phyloP scores from a whole-genome alignment of 2,329 filamentous ascomycete genomes.

The Xylariaceae sp. region DNA sequence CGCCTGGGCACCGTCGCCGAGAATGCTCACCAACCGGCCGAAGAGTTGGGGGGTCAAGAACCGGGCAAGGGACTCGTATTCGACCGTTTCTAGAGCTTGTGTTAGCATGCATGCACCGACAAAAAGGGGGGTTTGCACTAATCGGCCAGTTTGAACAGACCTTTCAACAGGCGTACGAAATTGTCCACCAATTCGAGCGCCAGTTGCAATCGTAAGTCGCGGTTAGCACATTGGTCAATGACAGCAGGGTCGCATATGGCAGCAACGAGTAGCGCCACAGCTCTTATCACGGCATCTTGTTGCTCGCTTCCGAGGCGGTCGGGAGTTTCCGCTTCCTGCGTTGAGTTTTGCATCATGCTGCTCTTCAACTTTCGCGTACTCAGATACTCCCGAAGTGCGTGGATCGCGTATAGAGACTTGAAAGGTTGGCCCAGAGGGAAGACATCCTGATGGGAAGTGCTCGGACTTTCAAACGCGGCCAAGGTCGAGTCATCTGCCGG shows the following conservation, averaged over 20 bases:
- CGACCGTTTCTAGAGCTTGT: constrained; percentile 22
- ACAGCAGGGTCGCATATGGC: constrained; percentile 56
- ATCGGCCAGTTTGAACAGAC: constrained; percentile 30
- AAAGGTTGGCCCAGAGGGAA: constrained; percentile 67
- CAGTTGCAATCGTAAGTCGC: constrained; percentile 43
- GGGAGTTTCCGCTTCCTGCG: constrained; percentile 19
- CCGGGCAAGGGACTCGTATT: constrained; percentile 16
- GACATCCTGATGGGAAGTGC: constrained; percentile 51
- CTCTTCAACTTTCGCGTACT: constrained; percentile 31
- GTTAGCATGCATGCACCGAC: constrained; percentile 18
- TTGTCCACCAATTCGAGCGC: constrained; percentile 51
- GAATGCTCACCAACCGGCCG: constrained; percentile 22
- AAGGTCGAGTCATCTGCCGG: constrained; percentile 61
- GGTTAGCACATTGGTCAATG: constrained; percentile 38
- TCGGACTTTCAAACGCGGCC: constrained; percentile 49
- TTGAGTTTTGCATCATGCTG: constrained; percentile 23
- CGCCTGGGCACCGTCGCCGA: constrained; percentile 18
- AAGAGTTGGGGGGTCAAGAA: constrained; percentile 22
- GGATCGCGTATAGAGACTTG: constrained; percentile 67
- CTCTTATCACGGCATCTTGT: constrained; percentile 36
- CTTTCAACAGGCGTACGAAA: constrained; percentile 50
- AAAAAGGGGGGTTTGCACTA: not conserved
- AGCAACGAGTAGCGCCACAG: constrained; percentile 50
- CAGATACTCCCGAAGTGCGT: constrained; percentile 61
- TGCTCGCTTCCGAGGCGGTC: constrained; percentile 23